Evolutionary conservation across 2,329 filamentous ascomycete genomes (phyloP).

Genomic region (Periconia sp.): DNA sequence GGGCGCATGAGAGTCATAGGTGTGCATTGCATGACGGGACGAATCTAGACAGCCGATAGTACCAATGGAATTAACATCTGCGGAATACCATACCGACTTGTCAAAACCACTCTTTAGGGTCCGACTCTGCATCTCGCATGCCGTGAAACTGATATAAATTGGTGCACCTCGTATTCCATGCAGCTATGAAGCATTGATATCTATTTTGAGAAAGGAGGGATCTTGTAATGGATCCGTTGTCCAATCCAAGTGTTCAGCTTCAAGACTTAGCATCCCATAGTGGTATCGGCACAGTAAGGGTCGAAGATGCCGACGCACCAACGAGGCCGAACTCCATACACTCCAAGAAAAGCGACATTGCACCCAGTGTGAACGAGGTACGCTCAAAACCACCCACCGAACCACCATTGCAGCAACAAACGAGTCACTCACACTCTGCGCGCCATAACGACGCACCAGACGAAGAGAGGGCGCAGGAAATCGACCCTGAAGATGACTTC

Average conservation of each 20-base stretch:
- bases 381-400: conserved; percentile 11
- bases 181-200: no score
- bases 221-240: conserved; percentile 27
- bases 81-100: not conserved
- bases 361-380: conserved; percentile 1
- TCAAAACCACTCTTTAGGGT: not conserved
- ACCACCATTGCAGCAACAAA: conserved; percentile 7
- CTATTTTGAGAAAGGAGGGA: not conserved
- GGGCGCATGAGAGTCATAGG: not conserved
- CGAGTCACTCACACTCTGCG: not conserved
- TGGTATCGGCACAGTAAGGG: conserved; percentile 4
- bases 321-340: conserved; percentile 6
- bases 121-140: not conserved
- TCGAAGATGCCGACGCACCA: conserved; percentile 20
- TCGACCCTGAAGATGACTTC: conserved; percentile 31
- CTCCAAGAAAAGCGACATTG: conserved; percentile 9
- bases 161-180: no score
- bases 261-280: conserved; percentile 17
- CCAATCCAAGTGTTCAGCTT: conserved; percentile 28
- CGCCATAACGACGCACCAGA: not conserved
- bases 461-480: conserved; percentile 11
- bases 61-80: no score
- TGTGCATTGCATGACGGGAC: not conserved
- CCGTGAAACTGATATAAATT: not conserved
- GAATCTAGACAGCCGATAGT: not conserved